Conservation (phyloP, 2,329 filamentous ascomycete genomes). For the Verticillium zaregamsianum region DNA sequence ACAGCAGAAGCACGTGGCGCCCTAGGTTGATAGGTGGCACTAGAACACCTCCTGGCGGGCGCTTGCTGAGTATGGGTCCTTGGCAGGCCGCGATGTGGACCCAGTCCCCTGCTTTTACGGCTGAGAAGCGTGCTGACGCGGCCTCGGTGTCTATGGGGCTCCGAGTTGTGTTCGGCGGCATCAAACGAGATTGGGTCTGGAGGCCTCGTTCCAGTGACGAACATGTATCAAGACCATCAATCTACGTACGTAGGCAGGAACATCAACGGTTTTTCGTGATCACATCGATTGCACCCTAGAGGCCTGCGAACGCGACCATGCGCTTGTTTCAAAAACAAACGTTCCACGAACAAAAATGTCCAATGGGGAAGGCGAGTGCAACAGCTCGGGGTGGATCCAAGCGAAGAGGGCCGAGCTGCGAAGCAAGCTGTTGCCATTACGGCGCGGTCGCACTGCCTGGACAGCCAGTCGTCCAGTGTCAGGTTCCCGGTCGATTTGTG, state of each 20-base stretch:
- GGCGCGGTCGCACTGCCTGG: neutral
- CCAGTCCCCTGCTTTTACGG: neutral
- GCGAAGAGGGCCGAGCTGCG: neutral
- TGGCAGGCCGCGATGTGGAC: neutral
- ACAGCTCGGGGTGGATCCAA: too few relatives aligned
- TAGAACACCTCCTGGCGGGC: neutral
- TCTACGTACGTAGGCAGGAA: too few relatives aligned
- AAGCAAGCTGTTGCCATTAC: too few relatives aligned
- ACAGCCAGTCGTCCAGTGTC: neutral
- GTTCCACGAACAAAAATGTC: too few relatives aligned
- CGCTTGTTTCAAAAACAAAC: too few relatives aligned
- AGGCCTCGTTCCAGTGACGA: neutral
- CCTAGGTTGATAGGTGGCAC: neutral
- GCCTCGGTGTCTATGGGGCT: neutral
- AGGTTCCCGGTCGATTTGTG: neutral
- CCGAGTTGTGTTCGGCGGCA: neutral
- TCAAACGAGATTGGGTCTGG: neutral
- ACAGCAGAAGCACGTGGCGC: neutral
- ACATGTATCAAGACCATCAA: too few relatives aligned
- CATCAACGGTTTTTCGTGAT: too few relatives aligned
- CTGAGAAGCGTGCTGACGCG: neutral
- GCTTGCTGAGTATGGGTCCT: neutral
- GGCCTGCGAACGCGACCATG: too few relatives aligned
- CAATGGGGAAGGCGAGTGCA: too few relatives aligned
- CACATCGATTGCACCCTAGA: too few relatives aligned